Evolutionary conservation across 169 alveolate genomes (phyloP), one percentile per base, ranked within the genome.

Genomic region (Cystoisospora suis): DNA sequence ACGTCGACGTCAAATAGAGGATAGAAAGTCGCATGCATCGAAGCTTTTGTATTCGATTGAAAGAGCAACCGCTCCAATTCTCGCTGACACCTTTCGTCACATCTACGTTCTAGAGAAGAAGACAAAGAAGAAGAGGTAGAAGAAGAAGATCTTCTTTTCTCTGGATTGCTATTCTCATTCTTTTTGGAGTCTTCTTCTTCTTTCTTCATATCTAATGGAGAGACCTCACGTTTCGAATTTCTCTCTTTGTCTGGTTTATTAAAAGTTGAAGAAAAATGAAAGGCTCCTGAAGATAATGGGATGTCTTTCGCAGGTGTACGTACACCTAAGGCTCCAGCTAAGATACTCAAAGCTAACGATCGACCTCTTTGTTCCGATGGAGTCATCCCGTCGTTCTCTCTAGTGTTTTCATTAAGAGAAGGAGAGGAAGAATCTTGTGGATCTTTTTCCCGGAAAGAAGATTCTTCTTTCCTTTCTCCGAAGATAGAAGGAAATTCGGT

Each of bases 311-410:
- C 29, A 1, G 83, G 44, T 36, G 44, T 56, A 27, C 56, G 53
- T 29, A 40, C 83, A 2, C 83, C 83, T 3, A 72, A 38, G 17
- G 83, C 47, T 9, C 83, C 83, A 5, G 83, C 83, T 5, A 72
- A 15, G 83, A 72, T 72, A 34, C 83, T 72, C 29, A 72, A 56
- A 6, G 83, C 83, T 47, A 38, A 38, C 20, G 58, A 0, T n/a
- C 83, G 83, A 15, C 65, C 65, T 15, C 12, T 12, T 53, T 15
- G 65, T 53, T 53, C 65, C 12, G 65, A 53, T 15, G 65, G 65
- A 53, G 65, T 23, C 65, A 23, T 12, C 65, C 65, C 29, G 12
- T 53, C 29, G 23, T 12, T 12, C 23, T 15, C 65, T 23, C 23
- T 12, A 12, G 23, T 53, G 65, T 53, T 53, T 12, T 15, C 65